Base-by-base conservation (phyloP, 2,329 filamentous ascomycete species). In the Calonectria multiphialidica region DNA sequence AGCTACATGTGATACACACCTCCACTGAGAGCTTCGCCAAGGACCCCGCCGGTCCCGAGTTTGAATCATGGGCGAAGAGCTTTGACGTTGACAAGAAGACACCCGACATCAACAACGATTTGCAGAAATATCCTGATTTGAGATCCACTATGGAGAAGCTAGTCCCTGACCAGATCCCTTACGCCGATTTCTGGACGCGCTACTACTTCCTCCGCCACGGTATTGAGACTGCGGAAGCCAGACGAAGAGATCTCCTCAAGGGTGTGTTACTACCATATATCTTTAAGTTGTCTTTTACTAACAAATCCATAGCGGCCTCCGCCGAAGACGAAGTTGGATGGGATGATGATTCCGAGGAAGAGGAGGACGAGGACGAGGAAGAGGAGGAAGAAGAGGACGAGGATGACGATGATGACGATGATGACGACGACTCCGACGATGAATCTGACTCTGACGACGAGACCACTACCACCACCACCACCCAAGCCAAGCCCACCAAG, bases 161-260 rank as follows among this genome's bases (percentile, higher is more conserved):
- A 68, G 97, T 99, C n/a, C 97, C 97, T 1, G 95, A 96, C 83
- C 90, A 91, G 77, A 94, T 98, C n/a, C 90, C 96, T 40, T 99
- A 99, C 80, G 89, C 88, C 65, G 90, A 93, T 65, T 99, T 99
- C 82, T 99, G 97, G 96, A 93, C 90, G 81, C 90, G 97, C 68
- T 99, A 99, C 84, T 98, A 98, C 83, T 99, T 98, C 87, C 86
- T 98, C 74, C 90, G 96, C 79, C 93, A 97, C 80, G 95, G 97
- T 18, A 94, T 99, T 74, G 96, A 98, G 86, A 96, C 94, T 30
- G 96, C 98, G 70, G 97, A 99, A 85, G 92, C 93, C 80, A 92
- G 95, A 83, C 90, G 97, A 82, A 92, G 93, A 78, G 97, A 99
- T 83, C 89, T 99, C 69, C 87, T 99, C 25, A 97, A 98, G 85